Evolutionary conservation across 768 basidiomycete genomes (phyloP).

Genomic region (Trametes gibbosa): DNA sequence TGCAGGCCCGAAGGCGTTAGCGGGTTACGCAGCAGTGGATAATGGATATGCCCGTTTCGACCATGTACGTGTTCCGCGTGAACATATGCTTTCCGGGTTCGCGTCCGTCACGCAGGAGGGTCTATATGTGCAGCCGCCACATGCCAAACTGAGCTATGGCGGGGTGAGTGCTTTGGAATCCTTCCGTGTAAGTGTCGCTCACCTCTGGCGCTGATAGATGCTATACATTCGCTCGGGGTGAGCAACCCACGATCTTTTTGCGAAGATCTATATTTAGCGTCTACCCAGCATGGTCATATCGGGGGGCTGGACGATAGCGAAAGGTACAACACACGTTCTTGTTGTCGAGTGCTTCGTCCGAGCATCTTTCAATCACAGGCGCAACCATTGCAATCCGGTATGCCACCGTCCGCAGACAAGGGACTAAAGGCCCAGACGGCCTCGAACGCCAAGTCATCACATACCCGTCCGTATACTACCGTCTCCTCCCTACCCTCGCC

Average conservation of each 20-base stretch:
- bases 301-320: slow-evolving; percentile 64
- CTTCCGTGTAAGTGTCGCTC: not conserved
- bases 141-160: slow-evolving; percentile 73
- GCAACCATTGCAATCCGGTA: slow-evolving; percentile 70
- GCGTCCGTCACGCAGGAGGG: slow-evolving; percentile 67
- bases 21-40: slow-evolving; percentile 49
- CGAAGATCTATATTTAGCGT: not conserved
- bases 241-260: slow-evolving; percentile 15
- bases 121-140: slow-evolving; percentile 61
- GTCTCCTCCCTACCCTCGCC: slow-evolving; percentile 68
- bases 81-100: slow-evolving; percentile 74
- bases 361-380: slow-evolving; percentile 30
- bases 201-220: slow-evolving; percentile 46
- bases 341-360: no score
- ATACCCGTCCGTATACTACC: slow-evolving; percentile 72
- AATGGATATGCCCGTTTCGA: slow-evolving; percentile 70
- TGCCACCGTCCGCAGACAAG: slow-evolving; percentile 69
- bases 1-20: slow-evolving; percentile 57
- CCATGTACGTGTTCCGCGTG: slow-evolving; percentile 63
- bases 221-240: slow-evolving; percentile 68
- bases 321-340: slow-evolving; percentile 40
- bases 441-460: slow-evolving; percentile 66
- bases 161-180: slow-evolving; percentile 46
- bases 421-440: slow-evolving; percentile 46
- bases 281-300: slow-evolving; percentile 54